Conservation (phyloP, 2,329 filamentous ascomycete species). For the Coleophoma crateriformis region DNA sequence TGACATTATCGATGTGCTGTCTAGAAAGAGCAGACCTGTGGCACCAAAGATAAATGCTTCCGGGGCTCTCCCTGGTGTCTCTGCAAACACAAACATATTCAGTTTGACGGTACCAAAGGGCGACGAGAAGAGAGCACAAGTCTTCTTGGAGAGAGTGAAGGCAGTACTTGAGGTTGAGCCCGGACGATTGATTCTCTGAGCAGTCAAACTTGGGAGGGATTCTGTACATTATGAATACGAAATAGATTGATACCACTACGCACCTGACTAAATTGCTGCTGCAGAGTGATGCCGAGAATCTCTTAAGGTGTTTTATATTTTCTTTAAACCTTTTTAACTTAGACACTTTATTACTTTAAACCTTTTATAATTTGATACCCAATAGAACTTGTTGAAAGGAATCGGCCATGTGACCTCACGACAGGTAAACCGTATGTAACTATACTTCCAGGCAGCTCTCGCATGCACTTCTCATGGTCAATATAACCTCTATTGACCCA, state of each 20-base stretch:
- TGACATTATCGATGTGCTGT: conserved; percentile 72
- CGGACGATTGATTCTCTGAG: conserved; percentile 62
- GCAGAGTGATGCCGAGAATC: no score
- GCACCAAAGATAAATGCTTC: conserved; percentile 21
- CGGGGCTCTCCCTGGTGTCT: conserved; percentile 35
- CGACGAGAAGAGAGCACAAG: conserved; percentile 75
- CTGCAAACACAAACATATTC: conserved; percentile 67
- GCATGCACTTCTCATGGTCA: no score
- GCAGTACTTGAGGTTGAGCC: conserved; percentile 75
- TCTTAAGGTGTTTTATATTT: no score
- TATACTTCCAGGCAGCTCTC: no score
- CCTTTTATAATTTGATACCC: no score
- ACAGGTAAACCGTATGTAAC: no score
- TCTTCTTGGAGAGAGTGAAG: conserved; percentile 86
- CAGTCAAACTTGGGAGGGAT: background rate
- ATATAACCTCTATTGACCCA: no score
- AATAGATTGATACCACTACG: conserved; percentile 1
- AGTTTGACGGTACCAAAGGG: conserved; percentile 71
- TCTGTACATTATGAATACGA: conserved; percentile 1
- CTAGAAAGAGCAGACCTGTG: conserved; percentile 35
- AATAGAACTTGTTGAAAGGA: no score
- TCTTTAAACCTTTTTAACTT: no score
- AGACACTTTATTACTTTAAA: no score
- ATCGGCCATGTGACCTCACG: no score
- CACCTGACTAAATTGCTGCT: no score